phyloP scores from a whole-genome alignment of 2,329 filamentous ascomycete genomes.

The Dothideomycetes sp. region DNA sequence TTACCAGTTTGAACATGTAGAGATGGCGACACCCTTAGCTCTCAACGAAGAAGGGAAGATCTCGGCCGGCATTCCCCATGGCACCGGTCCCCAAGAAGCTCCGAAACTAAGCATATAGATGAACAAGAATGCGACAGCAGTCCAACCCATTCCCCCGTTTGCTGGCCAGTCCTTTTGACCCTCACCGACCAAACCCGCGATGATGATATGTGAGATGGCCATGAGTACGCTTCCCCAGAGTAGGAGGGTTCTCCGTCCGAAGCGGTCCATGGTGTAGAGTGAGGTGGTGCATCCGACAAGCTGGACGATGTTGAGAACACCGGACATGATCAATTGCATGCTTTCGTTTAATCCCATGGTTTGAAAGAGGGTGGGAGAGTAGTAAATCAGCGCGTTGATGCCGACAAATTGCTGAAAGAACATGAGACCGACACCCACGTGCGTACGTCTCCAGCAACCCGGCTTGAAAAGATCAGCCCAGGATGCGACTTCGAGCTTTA shows the following conservation, averaged over 20 bases:
- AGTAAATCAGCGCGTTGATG: constrained; percentile 52
- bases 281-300: constrained; percentile 53
- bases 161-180: constrained; percentile 19
- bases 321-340: constrained; percentile 39
- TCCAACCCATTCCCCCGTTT: constrained; percentile 17
- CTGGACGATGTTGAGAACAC: constrained; percentile 60
- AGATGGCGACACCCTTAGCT: constrained; percentile 58
- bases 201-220: constrained; percentile 24
- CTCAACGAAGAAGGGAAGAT: constrained; percentile 54
- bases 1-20: constrained; percentile 52
- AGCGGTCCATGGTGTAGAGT: constrained; percentile 56
- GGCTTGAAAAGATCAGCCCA: constrained; percentile 44
- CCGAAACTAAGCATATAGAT: constrained; percentile 40
- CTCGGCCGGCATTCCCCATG: constrained; percentile 38
- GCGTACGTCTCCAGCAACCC: constrained; percentile 40
- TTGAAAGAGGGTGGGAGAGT: constrained; percentile 51
- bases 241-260: constrained; percentile 51
- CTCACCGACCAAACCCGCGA: constrained; percentile 21
- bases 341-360: constrained; percentile 28
- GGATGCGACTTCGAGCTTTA: constrained; percentile 40
- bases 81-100: constrained; percentile 38
- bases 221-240: constrained; percentile 24
- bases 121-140: constrained; percentile 13
- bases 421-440: constrained; percentile 44
- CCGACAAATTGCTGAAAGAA: constrained; percentile 51